phyloP scores from a whole-genome alignment of 225 moss, liverwort and hornwort genomes.

The Lunularia cruciata region DNA sequence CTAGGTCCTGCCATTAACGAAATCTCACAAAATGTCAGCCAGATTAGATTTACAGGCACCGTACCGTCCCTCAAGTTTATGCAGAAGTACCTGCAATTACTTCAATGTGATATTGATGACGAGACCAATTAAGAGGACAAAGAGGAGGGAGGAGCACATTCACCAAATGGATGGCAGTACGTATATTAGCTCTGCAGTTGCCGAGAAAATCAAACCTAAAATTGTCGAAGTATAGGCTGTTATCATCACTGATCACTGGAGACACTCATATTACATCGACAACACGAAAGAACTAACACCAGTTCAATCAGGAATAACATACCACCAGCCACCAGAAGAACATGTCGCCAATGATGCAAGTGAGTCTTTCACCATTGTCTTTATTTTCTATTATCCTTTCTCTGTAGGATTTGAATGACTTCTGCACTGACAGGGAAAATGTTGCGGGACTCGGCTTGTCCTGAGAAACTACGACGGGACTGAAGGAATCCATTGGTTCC shows the following conservation, averaged over 20 bases:
- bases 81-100: background rate
- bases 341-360: slow-evolving; percentile 23
- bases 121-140: background rate
- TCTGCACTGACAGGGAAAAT: background rate
- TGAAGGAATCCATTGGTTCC: background rate
- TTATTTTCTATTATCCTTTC: background rate
- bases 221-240: too few relatives aligned
- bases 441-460: background rate
- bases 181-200: too few relatives aligned
- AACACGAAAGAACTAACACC: too few relatives aligned
- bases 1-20: slow-evolving; percentile 22
- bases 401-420: slow-evolving; percentile 17
- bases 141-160: background rate
- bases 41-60: background rate
- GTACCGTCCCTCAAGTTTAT: background rate
- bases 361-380: background rate
- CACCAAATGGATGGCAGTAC: too few relatives aligned
- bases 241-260: too few relatives aligned
- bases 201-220: too few relatives aligned
- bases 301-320: background rate
- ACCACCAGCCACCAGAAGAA: slow-evolving; percentile 18
- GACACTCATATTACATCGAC: too few relatives aligned
- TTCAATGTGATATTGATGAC: background rate
- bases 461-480: background rate
- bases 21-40: background rate